Conservation (phyloP, 2,329 filamentous ascomycete genomes). For the Ophiostoma novo-ulmi region DNA sequence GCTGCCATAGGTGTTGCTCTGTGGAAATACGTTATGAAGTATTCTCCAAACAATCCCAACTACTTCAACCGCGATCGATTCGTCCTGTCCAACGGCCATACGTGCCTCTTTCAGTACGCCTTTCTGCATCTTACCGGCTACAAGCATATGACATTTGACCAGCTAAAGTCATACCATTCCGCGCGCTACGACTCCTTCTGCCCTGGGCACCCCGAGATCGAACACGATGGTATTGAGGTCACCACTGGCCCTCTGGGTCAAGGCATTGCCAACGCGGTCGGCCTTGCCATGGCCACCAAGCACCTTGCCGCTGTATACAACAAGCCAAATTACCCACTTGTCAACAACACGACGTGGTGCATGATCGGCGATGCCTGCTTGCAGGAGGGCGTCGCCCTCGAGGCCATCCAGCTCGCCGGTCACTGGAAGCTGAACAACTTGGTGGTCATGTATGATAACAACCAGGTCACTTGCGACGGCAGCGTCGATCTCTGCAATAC, state of each 20-base stretch:
- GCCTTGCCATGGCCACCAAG: conserved; percentile 54
- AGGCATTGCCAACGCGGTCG: conserved; percentile 56
- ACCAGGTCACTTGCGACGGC: conserved; percentile 56
- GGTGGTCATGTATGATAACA: conserved; percentile 56
- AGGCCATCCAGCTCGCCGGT: conserved; percentile 53
- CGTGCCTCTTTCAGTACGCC: conserved; percentile 50
- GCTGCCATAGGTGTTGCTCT: conserved; percentile 41
- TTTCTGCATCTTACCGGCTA: conserved; percentile 52
- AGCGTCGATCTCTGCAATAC: conserved; percentile 49
- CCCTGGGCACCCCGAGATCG: conserved; percentile 54
- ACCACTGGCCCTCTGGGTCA: conserved; percentile 57
- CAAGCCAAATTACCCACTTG: conserved; percentile 44
- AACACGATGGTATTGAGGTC: conserved; percentile 53
- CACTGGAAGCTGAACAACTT: conserved; percentile 53
- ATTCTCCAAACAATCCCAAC: conserved; percentile 49
- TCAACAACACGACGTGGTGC: conserved; percentile 45
- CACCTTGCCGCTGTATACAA: conserved; percentile 52
- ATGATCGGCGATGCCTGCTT: conserved; percentile 56
- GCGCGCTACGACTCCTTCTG: conserved; percentile 45
- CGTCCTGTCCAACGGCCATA: conserved; percentile 57
- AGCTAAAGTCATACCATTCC: conserved; percentile 48
- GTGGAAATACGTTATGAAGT: conserved; percentile 60
- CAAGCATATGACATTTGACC: conserved; percentile 51
- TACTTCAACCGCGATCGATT: conserved; percentile 61
- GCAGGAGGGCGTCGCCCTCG: conserved; percentile 53